Conservation (phyloP, 495 filamentous ascomycete genomes). For the Lichenothelia convexa region DNA sequence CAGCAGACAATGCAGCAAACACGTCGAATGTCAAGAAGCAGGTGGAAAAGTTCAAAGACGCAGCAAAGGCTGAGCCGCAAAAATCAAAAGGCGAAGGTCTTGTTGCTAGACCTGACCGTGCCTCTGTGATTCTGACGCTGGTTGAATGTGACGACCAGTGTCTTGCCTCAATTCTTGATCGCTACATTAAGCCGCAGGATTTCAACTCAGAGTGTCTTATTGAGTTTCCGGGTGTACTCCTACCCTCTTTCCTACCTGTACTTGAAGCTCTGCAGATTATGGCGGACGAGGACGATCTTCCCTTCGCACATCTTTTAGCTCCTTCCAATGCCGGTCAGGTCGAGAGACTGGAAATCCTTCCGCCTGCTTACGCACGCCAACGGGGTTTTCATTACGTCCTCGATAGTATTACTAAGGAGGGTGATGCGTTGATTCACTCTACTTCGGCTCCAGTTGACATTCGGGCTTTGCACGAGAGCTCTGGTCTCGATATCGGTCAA, state of each 20-base stretch:
- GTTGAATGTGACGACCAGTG: not conserved
- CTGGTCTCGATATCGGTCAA: constrained; percentile 41
- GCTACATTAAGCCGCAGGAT: not conserved
- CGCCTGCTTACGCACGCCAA: constrained; percentile 34
- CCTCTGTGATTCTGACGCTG: not conserved
- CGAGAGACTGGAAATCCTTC: constrained; percentile 18
- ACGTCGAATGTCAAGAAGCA: too few species aligned
- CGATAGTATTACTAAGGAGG: constrained; percentile 25
- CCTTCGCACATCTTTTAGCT: constrained; percentile 41
- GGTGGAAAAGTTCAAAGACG: not conserved
- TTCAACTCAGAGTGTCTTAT: constrained; percentile 27
- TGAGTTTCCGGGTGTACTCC: constrained; percentile 53
- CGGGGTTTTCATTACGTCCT: constrained; percentile 37
- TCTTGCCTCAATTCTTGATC: not conserved
- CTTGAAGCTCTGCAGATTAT: constrained; percentile 46
- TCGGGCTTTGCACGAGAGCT: constrained; percentile 21
- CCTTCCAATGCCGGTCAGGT: constrained; percentile 13
- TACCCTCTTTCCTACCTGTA: constrained; percentile 47
- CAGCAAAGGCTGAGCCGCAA: not conserved
- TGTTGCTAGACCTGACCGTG: not conserved
- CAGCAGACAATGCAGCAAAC: too few species aligned
- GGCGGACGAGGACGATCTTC: constrained; percentile 28
- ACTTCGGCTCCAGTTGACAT: constrained; percentile 24
- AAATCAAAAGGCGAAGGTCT: not conserved
- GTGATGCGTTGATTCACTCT: constrained; percentile 17